Conservation (phyloP, 202 grass and related monocot genomes). For the Eragrostis tef region DNA sequence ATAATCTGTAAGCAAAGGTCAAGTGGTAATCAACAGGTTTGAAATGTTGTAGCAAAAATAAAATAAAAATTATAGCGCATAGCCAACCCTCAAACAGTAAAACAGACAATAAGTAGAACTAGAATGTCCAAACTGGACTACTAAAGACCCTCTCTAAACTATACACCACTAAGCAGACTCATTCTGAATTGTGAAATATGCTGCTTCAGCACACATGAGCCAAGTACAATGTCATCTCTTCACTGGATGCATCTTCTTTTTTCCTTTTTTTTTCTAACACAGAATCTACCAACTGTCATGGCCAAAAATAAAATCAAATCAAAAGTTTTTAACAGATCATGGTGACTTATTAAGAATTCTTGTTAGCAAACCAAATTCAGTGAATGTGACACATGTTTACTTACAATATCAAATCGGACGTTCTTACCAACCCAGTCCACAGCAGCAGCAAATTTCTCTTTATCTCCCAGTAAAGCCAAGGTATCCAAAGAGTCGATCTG, state of each 20-base stretch:
- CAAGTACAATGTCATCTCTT: background rate
- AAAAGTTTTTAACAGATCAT: background rate
- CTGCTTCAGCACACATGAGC: background rate
- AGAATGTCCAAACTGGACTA: conserved; percentile 18
- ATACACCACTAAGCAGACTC: background rate
- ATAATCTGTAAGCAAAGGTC: conserved; percentile 18
- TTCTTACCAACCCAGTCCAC: conserved; percentile 94
- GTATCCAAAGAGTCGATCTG: conserved; percentile 98
- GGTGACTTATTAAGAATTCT: background rate
- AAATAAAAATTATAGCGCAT: background rate
- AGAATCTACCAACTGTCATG: background rate
- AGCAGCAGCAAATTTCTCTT: conserved; percentile 69
- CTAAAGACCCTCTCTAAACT: background rate
- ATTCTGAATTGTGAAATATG: background rate
- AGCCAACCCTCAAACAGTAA: conserved; percentile 14
- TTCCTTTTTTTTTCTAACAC: conserved; percentile 10
- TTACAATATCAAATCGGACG: conserved; percentile 94
- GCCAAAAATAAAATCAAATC: background rate
- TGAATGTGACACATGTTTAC: conserved; percentile 53
- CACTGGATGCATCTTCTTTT: background rate
- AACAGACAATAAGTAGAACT: conserved; percentile 18
- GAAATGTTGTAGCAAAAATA: conserved; percentile 18
- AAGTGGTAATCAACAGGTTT: conserved; percentile 30
- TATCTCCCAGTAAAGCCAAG: conserved; percentile 84
- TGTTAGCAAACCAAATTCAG: conserved; percentile 40